Evolutionary conservation across 371 early-diverging fungal genomes (phyloP), one percentile per base, ranked within the genome.

Genomic region (Cokeromyces recurvatus): DNA sequence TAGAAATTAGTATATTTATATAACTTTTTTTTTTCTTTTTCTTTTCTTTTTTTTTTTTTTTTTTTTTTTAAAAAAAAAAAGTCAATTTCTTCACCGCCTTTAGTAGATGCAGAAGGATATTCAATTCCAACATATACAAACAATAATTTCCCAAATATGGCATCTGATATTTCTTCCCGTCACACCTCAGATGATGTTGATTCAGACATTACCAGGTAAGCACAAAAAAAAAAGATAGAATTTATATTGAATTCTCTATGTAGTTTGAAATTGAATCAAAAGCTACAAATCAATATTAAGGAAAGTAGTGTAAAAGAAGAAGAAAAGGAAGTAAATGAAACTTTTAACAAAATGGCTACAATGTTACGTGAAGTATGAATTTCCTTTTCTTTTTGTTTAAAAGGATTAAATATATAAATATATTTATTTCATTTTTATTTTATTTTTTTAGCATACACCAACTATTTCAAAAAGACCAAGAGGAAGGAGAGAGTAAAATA

Each of bases 401-500:
- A n/a, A n/a, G n/a, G n/a, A n/a, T n/a, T n/a, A n/a, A n/a, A n/a
- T n/a, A n/a, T n/a, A n/a, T n/a, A n/a, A n/a, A n/a, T n/a, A n/a
- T n/a, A n/a, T n/a, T n/a, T n/a, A n/a, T n/a, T n/a, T n/a, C n/a
- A n/a, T n/a, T n/a, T n/a, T n/a, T n/a, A n/a, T n/a, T n/a, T n/a
- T n/a, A n/a, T 29, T 11, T 15, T 19, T 32, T 2, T 43, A 57
- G 52, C 25, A 40, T 24, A 43, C 43, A 43, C 38, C 52, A 6
- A 54, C 57, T 2, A 21, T 25, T 9, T 37, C 38, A 32, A 38
- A 48, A 52, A 51, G 31, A 29, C 20, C 48, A 0, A 36, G 57
- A 35, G 57, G 57, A 12, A 37, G 57, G 43, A 57, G 57, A 57
- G 52, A 57, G 52, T 57, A 57, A 50, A 40, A 21, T 12, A 14